These are phyloP conservation scores for Talaromyces ruber DNA, from an alignment of 495 filamentous ascomycete genomes.

Conservation along the genomic window DNA sequence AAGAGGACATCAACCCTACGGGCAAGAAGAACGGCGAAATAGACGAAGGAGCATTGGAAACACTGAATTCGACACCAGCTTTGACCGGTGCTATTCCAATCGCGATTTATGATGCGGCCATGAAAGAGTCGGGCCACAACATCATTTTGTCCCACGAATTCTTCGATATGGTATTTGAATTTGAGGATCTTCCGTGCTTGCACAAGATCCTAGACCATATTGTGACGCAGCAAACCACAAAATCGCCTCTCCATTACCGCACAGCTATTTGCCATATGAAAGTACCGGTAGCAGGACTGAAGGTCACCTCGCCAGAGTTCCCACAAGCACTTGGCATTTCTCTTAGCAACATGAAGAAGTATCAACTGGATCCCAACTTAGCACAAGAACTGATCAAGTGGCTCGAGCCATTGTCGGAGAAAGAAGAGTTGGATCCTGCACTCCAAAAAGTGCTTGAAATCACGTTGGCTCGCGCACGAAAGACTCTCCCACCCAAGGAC, in stretches of 20 bases:
- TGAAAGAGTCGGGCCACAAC: conserved; percentile 62
- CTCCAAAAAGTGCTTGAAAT: conserved; percentile 56
- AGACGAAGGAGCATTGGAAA: conserved; percentile 45
- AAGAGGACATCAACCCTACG: conserved; percentile 57
- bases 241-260: conserved; percentile 47
- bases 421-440: conserved; percentile 53
- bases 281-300: conserved; percentile 58
- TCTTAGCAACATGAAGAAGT: conserved; percentile 49
- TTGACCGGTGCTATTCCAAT: conserved; percentile 85
- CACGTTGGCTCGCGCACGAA: conserved; percentile 26
- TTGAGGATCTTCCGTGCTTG: conserved; percentile 54
- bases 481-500: neutral
- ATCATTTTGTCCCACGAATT: conserved; percentile 60
- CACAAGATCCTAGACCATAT: conserved; percentile 69
- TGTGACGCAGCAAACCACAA: conserved; percentile 50
- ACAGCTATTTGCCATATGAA: conserved; percentile 63
- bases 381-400: conserved; percentile 48
- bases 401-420: conserved; percentile 46
- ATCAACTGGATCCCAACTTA: conserved; percentile 26
- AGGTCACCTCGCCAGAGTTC: conserved; percentile 56
- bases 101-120: conserved; percentile 82
- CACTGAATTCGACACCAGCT: conserved; percentile 69
- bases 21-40: conserved; percentile 38
- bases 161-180: conserved; percentile 68
- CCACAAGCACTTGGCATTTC: conserved; percentile 58